Evolutionary conservation across 306 rosid genomes (phyloP), one percentile per base, ranked within the genome.

Genomic region (Trifolium pratense): DNA sequence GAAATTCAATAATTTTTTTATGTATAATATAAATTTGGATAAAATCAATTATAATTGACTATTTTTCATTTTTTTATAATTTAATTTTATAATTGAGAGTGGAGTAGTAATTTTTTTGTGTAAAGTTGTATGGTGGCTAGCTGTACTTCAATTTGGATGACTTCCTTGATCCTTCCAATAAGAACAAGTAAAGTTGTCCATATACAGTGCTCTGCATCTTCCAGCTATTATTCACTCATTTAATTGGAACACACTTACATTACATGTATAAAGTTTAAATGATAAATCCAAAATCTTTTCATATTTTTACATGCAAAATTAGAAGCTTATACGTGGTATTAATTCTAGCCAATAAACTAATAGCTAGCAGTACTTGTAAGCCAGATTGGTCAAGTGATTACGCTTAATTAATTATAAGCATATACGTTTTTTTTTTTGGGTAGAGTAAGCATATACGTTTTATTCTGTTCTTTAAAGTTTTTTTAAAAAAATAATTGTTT

Each of bases 71-170:
- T n/a, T n/a, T n/a, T n/a, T n/a, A n/a, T n/a, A n/a, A n/a, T n/a
- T n/a, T n/a, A n/a, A n/a, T n/a, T n/a, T n/a, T n/a, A n/a, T n/a
- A n/a, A n/a, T n/a, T n/a, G n/a, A n/a, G n/a, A n/a, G n/a, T n/a
- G n/a, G 25, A 21, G 25, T 21, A 1, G 25, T 21, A 21, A 21
- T 21, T 56, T 57, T 66, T 69, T 62, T 32, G 45, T 53, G 48
- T 69, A 68, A 70, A 48, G 3, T 57, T 76, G 81, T 76, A 57
- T 66, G 84, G 63, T 57, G 63, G 34, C 81, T 36, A 81, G 84
- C 81, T 76, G 78, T 76, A 39, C 36, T 60, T 31, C 62, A 26
- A 46, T 37, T 81, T 65, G 34, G 71, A 76, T 71, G 55, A 52
- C 62, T 76, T 71, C 68, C 32, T 29, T 29, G 32, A 29, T 29